phyloP scores from a whole-genome alignment of 257 asterid species.

The Perilla frutescens region DNA sequence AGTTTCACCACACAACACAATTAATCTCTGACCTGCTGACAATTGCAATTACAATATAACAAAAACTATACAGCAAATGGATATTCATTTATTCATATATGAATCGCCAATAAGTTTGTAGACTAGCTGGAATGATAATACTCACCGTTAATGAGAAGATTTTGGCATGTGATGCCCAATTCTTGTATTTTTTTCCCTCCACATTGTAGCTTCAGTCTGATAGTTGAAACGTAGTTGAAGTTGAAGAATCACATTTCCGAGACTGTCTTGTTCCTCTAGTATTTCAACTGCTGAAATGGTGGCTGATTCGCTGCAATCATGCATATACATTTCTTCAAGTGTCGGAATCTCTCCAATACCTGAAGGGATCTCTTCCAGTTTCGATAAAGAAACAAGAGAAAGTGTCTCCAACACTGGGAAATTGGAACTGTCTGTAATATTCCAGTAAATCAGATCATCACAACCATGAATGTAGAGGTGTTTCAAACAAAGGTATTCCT shows the following conservation, averaged over 20 bases:
- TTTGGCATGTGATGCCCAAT: neutral
- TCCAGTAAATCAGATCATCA: neutral
- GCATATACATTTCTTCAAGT: neutral
- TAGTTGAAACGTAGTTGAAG: neutral
- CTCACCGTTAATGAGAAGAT: neutral
- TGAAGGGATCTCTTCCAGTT: neutral
- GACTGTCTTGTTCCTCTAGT: neutral
- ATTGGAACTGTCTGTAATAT: neutral
- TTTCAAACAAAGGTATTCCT: neutral
- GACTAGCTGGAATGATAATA: no score
- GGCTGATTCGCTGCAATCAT: conserved; percentile 1
- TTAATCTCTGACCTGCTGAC: no score
- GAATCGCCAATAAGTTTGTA: no score
- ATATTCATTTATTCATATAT: no score
- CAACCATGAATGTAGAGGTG: no score
- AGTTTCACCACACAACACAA: no score
- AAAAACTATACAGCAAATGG: no score
- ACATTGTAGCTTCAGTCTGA: neutral
- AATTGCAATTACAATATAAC: no score
- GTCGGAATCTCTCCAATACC: neutral
- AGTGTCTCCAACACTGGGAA: conserved; percentile 1
- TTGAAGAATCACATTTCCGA: neutral
- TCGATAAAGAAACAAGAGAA: neutral
- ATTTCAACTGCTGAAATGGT: neutral
- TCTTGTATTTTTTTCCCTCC: neutral